Percentiles rank a stretch among this genome's conserved stretches.
These are phyloP conservation scores for Rossbeevera mucosa DNA, from an alignment of 768 basidiomycete species.

Conservation along the genomic window DNA sequence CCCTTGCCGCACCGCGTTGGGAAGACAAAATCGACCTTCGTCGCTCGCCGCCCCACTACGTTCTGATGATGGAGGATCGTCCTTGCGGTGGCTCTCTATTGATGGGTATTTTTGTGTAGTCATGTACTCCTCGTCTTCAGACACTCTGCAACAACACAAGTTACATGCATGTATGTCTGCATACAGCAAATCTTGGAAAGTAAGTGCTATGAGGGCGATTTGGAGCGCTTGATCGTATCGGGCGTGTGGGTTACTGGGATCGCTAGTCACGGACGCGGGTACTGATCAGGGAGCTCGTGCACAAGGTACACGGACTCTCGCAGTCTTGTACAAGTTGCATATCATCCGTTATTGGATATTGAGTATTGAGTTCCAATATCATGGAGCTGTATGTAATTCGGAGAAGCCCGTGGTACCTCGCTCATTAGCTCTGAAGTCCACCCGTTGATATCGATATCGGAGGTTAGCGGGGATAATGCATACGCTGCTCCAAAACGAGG, in stretches of 20 bases:
- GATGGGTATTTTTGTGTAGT: slow-evolving; percentile 13
- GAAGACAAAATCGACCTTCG: slow-evolving; percentile 77
- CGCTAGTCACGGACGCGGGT: too few species aligned
- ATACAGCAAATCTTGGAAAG: neutral
- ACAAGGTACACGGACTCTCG: neutral
- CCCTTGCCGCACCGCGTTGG: slow-evolving; percentile 87
- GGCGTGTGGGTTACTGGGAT: neutral
- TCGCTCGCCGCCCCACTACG: slow-evolving; percentile 71
- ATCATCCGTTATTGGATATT: neutral
- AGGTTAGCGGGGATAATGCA: too few species aligned
- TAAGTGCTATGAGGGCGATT: neutral
- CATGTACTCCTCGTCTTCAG: slow-evolving; percentile 10
- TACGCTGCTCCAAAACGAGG: too few species aligned
- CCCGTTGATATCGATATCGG: too few species aligned
- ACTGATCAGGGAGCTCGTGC: too few species aligned
- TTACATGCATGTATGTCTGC: slow-evolving; percentile 4
- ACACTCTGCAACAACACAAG: slow-evolving; percentile 15
- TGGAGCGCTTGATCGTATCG: neutral
- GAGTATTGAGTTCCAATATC: neutral
- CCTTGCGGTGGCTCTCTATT: neutral
- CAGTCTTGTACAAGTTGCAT: neutral
- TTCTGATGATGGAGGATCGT: slow-evolving; percentile 40
- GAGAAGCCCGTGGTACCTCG: too few species aligned
- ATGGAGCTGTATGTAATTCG: too few species aligned
- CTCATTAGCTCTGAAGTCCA: too few species aligned